Evolutionary conservation across 2,329 filamentous ascomycete genomes (phyloP).

Genomic region (Coleophoma crateriformis): DNA sequence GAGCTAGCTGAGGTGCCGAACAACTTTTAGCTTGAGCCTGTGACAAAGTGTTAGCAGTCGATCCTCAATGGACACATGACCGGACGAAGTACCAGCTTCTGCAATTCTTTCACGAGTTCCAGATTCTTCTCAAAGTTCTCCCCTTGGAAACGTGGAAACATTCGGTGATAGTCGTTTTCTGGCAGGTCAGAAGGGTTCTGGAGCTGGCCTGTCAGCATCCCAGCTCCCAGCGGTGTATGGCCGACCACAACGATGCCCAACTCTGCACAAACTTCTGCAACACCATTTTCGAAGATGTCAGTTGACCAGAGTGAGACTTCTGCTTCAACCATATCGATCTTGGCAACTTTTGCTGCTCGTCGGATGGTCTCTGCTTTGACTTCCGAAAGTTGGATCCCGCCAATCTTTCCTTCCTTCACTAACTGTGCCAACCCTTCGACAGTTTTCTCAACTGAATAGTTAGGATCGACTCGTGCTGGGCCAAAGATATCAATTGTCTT

Average conservation of each 20-base stretch:
- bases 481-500: conserved; percentile 50
- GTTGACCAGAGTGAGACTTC: conserved; percentile 35
- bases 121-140: conserved; percentile 60
- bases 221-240: conserved; percentile 56
- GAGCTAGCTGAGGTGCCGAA: conserved; percentile 56
- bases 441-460: conserved; percentile 30
- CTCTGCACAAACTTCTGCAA: conserved; percentile 46
- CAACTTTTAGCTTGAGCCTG: conserved; percentile 50
- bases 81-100: conserved; percentile 32
- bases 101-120: conserved; percentile 49
- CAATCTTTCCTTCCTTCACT: conserved; percentile 34
- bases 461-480: conserved; percentile 39
- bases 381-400: conserved; percentile 35
- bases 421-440: conserved; percentile 21
- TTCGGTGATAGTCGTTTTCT: conserved; percentile 47
- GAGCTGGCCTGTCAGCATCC: conserved; percentile 48
- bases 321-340: conserved; percentile 36
- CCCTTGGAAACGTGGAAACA: conserved; percentile 55
- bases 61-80: neutral
- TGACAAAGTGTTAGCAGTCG: neutral
- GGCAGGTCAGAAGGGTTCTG: conserved; percentile 46
- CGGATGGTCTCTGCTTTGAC: conserved; percentile 34
- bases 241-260: conserved; percentile 58
- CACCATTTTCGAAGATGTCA: conserved; percentile 27
- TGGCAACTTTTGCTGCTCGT: conserved; percentile 26